Conservation (phyloP, 1,139 yeast genomes). For the Scheffersomyces lignicola region DNA sequence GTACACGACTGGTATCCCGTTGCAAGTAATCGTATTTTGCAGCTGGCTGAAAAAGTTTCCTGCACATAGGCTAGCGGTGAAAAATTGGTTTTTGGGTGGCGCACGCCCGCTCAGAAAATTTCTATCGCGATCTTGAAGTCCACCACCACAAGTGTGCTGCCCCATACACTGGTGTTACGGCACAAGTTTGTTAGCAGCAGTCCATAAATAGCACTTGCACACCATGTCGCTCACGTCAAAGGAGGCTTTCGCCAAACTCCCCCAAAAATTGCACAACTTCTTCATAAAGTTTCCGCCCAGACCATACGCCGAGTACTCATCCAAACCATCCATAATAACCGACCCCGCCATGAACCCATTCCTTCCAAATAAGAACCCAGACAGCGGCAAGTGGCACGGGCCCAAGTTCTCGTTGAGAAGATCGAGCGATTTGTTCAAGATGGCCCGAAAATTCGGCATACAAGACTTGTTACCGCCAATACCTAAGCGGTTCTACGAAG, state of each 20-base stretch:
- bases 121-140: too few relatives aligned
- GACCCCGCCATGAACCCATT: conserved; percentile 86
- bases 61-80: too few relatives aligned
- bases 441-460: conserved; percentile 81
- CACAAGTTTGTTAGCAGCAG: too few relatives aligned
- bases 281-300: conserved; percentile 85
- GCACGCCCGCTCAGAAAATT: neutral
- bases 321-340: conserved; percentile 60
- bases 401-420: conserved; percentile 81
- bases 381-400: conserved; percentile 73
- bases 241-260: conserved; percentile 60
- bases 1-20: too few relatives aligned
- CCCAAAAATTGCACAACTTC: conserved; percentile 69
- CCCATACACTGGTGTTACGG: neutral
- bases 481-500: conserved; percentile 75
- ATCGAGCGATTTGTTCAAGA: conserved; percentile 80
- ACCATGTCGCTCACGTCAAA: conserved; percentile 28
- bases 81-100: neutral
- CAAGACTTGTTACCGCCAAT: conserved; percentile 76
- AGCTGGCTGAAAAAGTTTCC: too few relatives aligned
- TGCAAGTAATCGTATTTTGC: too few relatives aligned
- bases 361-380: conserved; percentile 80
- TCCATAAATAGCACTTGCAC: conserved; percentile 3
- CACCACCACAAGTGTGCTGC: neutral
- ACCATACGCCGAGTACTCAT: conserved; percentile 67